Conservation (phyloP, 2,329 filamentous ascomycete genomes). For the Coniochaeta ligniaria region DNA sequence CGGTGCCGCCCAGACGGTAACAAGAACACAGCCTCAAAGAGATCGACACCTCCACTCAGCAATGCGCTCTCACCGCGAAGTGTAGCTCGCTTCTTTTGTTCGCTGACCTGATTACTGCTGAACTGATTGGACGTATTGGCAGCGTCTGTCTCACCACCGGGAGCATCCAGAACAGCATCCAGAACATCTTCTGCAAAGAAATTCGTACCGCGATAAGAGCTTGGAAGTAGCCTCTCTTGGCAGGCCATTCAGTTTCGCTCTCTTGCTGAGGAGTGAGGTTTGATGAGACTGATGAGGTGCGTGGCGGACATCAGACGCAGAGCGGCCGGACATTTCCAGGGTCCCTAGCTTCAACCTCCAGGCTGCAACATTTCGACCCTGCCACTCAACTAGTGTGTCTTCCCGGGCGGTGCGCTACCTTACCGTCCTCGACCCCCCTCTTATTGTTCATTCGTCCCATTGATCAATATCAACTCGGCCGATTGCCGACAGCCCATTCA, state of each 20-base stretch:
- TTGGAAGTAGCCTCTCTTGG: background rate
- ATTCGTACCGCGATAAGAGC: background rate
- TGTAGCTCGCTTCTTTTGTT: background rate
- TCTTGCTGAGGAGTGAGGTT: background rate
- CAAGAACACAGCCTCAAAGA: background rate
- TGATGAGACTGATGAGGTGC: background rate
- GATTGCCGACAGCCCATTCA: background rate
- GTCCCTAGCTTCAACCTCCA: background rate
- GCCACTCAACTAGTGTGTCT: background rate
- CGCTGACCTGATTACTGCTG: background rate
- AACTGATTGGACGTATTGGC: background rate
- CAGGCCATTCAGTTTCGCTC: background rate
- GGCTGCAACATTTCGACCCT: background rate
- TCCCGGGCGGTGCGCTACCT: background rate
- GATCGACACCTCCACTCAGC: background rate
- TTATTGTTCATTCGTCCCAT: background rate
- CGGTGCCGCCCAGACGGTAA: background rate
- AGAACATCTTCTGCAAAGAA: background rate
- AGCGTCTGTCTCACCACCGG: too few species aligned
- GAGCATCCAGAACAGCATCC: background rate
- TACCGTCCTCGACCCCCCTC: background rate
- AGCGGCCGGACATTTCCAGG: background rate
- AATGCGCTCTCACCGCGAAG: background rate
- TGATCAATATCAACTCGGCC: background rate
- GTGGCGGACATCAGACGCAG: background rate